Evolutionary conservation across 176 grass and related monocot genomes (phyloP), one percentile per base, ranked within the genome.

Genomic region (Elymus sibiricus): DNA sequence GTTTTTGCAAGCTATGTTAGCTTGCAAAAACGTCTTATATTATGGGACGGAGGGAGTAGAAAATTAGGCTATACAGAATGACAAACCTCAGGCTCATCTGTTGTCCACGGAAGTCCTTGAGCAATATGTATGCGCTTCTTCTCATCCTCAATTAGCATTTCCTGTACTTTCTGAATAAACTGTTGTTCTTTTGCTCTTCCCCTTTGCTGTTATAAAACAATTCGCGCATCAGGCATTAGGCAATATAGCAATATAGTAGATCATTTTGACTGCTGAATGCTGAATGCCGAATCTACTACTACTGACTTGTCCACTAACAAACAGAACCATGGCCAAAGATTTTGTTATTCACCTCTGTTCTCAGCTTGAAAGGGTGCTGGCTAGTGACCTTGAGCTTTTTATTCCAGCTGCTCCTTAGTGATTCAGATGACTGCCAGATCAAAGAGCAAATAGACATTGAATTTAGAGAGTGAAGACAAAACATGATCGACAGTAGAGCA

Each of bases 21-120:
- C n/a, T n/a, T n/a, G n/a, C n/a, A n/a, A n/a, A n/a, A n/a, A n/a
- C n/a, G n/a, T n/a, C n/a, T n/a, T n/a, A n/a, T n/a, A n/a, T n/a
- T n/a, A n/a, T n/a, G n/a, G n/a, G n/a, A n/a, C n/a, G n/a, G n/a
- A n/a, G n/a, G n/a, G n/a, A n/a, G n/a, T n/a, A 81, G 43, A 74
- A 49, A 65, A 68, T 7, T 75, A 38, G 38, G 27, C 43, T 29
- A 19, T 24, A 29, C 62, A 75, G 31, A 47, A 44, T 49, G 39
- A 78, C 64, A 59, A 49, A 99, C 97, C 90, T 99, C 92, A 21
- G 97, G 94, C 62, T 99, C 97, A 28, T 96, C 94, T 5, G 91
- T 99, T 67, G 97, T 99, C 94, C 94, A 99, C 0, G 97, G 92
- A 72, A 99, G 83, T 64, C 97, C 97, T 88, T 96, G 97, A 1